Evolutionary conservation across 345 rosid genomes (phyloP).

Genomic region (Aegle marmelos): DNA sequence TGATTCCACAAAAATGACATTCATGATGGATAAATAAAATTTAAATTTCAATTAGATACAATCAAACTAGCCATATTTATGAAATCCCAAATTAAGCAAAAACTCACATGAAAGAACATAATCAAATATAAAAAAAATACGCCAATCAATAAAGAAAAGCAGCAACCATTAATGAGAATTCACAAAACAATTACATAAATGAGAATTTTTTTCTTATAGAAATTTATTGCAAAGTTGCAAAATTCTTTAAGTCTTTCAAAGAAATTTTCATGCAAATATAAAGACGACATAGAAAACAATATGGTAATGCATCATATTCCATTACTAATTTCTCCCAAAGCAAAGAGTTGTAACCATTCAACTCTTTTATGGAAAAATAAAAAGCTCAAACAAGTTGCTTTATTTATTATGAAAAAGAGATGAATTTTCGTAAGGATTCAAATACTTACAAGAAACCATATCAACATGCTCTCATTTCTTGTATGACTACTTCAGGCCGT

Average conservation of each 20-base stretch:
- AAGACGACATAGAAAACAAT: conserved; percentile 39
- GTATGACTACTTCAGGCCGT: too few species aligned
- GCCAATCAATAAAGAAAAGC: not conserved
- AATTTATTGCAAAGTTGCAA: conserved; percentile 47
- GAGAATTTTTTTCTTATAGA: not conserved
- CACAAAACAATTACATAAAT: conserved; percentile 1
- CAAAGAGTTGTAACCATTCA: not conserved
- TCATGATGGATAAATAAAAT: too few species aligned
- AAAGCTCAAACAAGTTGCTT: conserved; percentile 14
- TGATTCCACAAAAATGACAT: too few species aligned
- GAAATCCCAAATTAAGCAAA: not conserved
- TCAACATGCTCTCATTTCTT: too few species aligned
- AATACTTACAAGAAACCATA: too few species aligned
- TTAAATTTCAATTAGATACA: not conserved
- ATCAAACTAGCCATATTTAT: not conserved
- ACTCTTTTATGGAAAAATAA: conserved; percentile 1
- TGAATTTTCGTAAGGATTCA: too few species aligned
- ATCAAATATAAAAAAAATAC: conserved; percentile 21
- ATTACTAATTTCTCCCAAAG: conserved; percentile 13
- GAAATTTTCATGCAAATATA: conserved; percentile 42
- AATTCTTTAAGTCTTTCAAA: conserved; percentile 57
- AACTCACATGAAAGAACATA: conserved; percentile 2
- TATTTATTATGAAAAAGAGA: too few species aligned
- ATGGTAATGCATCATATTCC: conserved; percentile 61
- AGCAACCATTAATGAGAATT: not conserved